A percentile compares a stretch with the other conserved stretches of the same genome.
Evolutionary conservation across 164 flowering plant genomes (phyloP).

Genomic region (Aristolochia californica): DNA sequence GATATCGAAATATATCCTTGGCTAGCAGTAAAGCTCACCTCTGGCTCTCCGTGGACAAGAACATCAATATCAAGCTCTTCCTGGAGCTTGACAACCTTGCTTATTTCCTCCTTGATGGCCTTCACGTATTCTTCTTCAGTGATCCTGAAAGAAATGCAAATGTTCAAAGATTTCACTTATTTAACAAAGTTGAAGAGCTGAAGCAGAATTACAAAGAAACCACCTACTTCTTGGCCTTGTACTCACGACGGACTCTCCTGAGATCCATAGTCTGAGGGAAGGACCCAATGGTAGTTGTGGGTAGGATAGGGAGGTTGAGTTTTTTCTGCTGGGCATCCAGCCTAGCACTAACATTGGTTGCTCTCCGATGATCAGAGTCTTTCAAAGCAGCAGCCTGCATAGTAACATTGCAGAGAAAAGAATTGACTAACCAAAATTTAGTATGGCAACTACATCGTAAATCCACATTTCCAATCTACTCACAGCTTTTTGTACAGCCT

Average conservation of each 20-base stretch:
- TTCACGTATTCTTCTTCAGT: constrained; percentile 8
- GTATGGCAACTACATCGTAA: too few species aligned
- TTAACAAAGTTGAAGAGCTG: too few species aligned
- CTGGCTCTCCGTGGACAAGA: constrained; percentile 71
- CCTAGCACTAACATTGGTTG: constrained; percentile 61
- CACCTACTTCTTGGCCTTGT: constrained; percentile 55
- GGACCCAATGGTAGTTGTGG: constrained; percentile 76
- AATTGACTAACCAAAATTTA: not conserved
- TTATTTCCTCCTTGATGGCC: constrained; percentile 10
- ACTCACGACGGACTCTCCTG: constrained; percentile 72
- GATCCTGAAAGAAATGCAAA: constrained; percentile 3
- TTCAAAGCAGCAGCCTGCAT: constrained; percentile 60
- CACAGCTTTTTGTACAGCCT: constrained; percentile 68
- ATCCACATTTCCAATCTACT: constrained; percentile 14
- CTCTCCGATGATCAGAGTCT: constrained; percentile 69
- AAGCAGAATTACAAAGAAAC: too few species aligned
- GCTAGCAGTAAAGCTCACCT: constrained; percentile 24
- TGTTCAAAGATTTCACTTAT: too few species aligned
- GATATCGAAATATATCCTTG: too few species aligned
- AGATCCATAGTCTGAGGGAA: constrained; percentile 80
- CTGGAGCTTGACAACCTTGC: constrained; percentile 31
- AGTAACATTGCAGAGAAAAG: not conserved
- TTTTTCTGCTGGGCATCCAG: constrained; percentile 67
- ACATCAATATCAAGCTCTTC: constrained; percentile 76
- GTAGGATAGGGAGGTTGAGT: constrained; percentile 58